These are phyloP conservation scores for Gymnopilus junonius DNA, from an alignment of 768 basidiomycete species.

Conservation along the genomic window DNA sequence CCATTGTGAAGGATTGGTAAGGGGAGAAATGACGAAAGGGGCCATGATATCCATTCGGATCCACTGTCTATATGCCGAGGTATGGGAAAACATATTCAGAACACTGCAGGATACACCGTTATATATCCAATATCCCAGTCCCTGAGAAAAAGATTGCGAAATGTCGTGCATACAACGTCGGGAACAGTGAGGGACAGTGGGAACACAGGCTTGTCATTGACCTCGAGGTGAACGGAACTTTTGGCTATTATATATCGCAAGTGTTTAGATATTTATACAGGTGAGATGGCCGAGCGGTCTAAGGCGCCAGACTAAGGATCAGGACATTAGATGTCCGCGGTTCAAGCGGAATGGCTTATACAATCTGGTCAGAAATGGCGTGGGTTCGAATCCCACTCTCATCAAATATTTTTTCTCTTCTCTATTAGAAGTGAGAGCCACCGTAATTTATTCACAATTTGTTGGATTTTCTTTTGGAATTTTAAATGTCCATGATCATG, in stretches of 20 bases:
- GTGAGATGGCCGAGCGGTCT: slow-evolving; percentile 87
- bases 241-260: too few relatives aligned
- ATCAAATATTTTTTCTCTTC: background rate
- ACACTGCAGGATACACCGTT: too few relatives aligned
- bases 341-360: background rate
- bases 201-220: too few relatives aligned
- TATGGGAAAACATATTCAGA: too few relatives aligned
- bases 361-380: background rate
- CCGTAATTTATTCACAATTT: too few relatives aligned
- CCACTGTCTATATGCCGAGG: too few relatives aligned
- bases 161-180: too few relatives aligned
- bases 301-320: slow-evolving; percentile 85
- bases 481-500: background rate
- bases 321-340: slow-evolving; percentile 29
- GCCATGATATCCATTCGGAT: too few relatives aligned
- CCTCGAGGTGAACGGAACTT: too few relatives aligned
- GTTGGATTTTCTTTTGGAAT: background rate
- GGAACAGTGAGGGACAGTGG: too few relatives aligned
- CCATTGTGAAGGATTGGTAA: slow-evolving; percentile 2
- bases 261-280: background rate
- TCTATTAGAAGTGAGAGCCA: background rate
- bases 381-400: background rate
- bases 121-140: too few relatives aligned
- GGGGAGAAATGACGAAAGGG: background rate
- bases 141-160: too few relatives aligned